phyloP scores from a whole-genome alignment of 257 asterid genomes.

The Lithospermum erythrorhizon region DNA sequence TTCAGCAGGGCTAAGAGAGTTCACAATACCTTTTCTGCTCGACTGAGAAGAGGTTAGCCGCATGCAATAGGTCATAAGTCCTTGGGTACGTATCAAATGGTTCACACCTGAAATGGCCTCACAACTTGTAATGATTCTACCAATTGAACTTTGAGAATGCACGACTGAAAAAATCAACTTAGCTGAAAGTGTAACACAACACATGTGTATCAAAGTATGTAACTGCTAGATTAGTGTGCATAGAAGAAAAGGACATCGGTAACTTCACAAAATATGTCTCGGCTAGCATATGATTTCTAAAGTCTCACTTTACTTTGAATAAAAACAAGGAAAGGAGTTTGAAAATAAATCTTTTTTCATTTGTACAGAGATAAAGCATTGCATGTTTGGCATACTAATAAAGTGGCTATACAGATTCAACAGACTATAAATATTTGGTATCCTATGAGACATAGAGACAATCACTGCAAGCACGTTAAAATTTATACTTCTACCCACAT shows the following conservation, averaged over 20 bases:
- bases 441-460: no score
- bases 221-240: not conserved
- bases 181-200: not conserved
- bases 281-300: no score
- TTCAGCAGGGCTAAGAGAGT: conserved; percentile 3
- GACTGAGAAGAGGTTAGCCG: conserved; percentile 56
- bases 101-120: conserved; percentile 44
- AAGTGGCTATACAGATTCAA: no score
- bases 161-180: not conserved
- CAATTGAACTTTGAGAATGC: not conserved
- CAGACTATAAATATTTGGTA: no score
- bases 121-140: not conserved
- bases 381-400: no score
- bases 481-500: no score
- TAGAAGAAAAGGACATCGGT: not conserved
- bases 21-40: conserved; percentile 46
- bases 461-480: no score
- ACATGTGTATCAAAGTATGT: not conserved
- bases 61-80: conserved; percentile 77
- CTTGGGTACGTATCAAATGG: conserved; percentile 69
- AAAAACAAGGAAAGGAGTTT: no score
- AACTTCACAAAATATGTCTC: not conserved
- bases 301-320: no score
- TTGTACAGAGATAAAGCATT: no score
- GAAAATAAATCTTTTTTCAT: no score